Percentiles rank a stretch among this genome's conserved stretches.
Evolutionary conservation across 228 moss, liverwort and hornwort genomes (phyloP).

Genomic region (Sphagnum fallax): DNA sequence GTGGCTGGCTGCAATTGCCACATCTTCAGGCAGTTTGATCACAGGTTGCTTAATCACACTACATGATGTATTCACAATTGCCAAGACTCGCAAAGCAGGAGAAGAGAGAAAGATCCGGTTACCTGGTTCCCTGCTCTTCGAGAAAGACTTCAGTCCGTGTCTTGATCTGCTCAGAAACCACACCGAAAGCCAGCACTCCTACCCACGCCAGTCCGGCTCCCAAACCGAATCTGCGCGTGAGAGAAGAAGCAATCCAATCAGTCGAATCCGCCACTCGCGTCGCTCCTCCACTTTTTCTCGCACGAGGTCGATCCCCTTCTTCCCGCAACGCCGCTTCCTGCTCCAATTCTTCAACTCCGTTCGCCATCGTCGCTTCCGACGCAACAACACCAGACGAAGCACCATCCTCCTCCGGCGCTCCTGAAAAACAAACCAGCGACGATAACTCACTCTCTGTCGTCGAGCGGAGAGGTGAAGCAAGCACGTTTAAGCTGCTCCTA

Average conservation of each 20-base stretch:
- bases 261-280: constrained; percentile 66
- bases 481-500: no score
- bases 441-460: no score
- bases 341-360: constrained; percentile 1
- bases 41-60: no score
- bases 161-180: constrained; percentile 94
- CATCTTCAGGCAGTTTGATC: no score
- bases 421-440: no score
- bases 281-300: constrained; percentile 24
- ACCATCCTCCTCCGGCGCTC: no score
- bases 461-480: no score
- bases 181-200: constrained; percentile 92
- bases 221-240: constrained; percentile 83
- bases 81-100: no score
- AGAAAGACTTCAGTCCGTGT: constrained; percentile 81
- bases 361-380: no score
- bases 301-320: constrained; percentile 7
- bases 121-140: constrained; percentile 78
- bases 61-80: no score
- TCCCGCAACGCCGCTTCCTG: constrained; percentile 5
- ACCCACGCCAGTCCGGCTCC: constrained; percentile 95
- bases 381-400: no score
- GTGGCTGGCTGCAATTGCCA: no score
- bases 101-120: neutral
- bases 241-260: constrained; percentile 75